Base-by-base conservation (phyloP, 176 grass and related monocot genomes). In the Elaeis guineensis region DNA sequence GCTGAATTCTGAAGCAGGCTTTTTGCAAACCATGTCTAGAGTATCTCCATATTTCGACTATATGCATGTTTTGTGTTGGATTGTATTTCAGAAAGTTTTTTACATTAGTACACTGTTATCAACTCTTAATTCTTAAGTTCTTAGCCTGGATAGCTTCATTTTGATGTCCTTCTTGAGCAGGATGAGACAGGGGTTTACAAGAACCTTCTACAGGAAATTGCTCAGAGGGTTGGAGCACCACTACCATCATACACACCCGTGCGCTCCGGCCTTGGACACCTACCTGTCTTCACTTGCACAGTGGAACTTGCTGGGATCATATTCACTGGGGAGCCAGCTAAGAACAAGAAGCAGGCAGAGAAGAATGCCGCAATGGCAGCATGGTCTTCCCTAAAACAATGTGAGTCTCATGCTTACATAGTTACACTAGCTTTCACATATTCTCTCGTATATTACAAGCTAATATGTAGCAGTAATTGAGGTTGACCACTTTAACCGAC, bases 141-240 rank as follows among this genome's bases (percentile, higher is more conserved):
- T 44, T 44, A 11, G 1, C 11, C 35, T 44, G 35, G 35, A 44
- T 44, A 0, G 35, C 11, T 14, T 44, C 35, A 3, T 2, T 44
- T 44, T 44, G 35, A 44, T 44, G 35, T 6, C 35, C 63, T 4
- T 65, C 6, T 63, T 60, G 49, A 69, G 67, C 81, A 98, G 94
- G 94, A 93, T 73, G 88, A 98, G 80, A 98, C 94, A 51, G 94
- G 94, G 20, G 94, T 98, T 63, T 98, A 98, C 58, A 98, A 98
- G 69, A 93, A 98, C 57, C 82, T 93, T 28, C 78, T 98, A 26
- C 94, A 98, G 67, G 88, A 98, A 76, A 85, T 98, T 70, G 82
- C 94, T 52, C 94, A 98, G 50, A 93, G 94, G 62, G 88, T 98
- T 71, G 94, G 94, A 48, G 88, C 82, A 6, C 94, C 94, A 0